Evolutionary conservation across 2,329 filamentous ascomycete species (phyloP), one percentile per base, ranked within the genome.

Genomic region (Penicillium sp.): DNA sequence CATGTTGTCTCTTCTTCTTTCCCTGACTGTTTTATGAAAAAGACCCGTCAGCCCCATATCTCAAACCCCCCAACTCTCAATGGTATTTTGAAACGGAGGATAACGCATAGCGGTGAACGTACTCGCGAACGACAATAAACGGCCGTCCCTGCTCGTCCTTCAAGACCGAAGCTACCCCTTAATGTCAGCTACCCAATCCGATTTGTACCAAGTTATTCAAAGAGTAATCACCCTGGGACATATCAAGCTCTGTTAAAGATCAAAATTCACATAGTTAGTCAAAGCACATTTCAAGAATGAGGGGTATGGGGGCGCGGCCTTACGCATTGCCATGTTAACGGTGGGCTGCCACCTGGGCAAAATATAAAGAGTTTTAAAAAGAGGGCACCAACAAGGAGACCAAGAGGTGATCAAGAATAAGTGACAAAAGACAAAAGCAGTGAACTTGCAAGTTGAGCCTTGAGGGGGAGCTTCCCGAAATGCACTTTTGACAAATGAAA

Each of bases 61-160:
- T 44, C 27, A 55, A 41, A 21, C 45, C n/a, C 57, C 47, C 48
- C 41, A 49, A 25, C 23, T 41, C 21, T n/a, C 50, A 61, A 57
- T 59, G 27, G 44, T 44, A 16, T 48, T 49, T 50, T 8, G 19
- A 46, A 25, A 41, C 45, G 38, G 52, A 57, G 52, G 40, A 43
- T 41, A 57, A 36, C 50, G 44, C 41, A 16, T 60, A 58, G 62
- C 53, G 55, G 60, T 61, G 57, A 64, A 84, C 90, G 68, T 84
- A 96, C 91, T 99, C 94, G 87, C 94, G 85, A 69, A 99, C 94
- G 64, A 99, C 88, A 74, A 99, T 99, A 78, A 99, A 99, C 39
- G 94, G 94, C 73, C 94, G 87, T 61, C 94, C 94, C 76, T 94
- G 88, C 80, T 99, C 94, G 83, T 99, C 94, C 82, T 96, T 96